Conservation (phyloP, 2,329 filamentous ascomycete genomes). For the Colletotrichum navitas region DNA sequence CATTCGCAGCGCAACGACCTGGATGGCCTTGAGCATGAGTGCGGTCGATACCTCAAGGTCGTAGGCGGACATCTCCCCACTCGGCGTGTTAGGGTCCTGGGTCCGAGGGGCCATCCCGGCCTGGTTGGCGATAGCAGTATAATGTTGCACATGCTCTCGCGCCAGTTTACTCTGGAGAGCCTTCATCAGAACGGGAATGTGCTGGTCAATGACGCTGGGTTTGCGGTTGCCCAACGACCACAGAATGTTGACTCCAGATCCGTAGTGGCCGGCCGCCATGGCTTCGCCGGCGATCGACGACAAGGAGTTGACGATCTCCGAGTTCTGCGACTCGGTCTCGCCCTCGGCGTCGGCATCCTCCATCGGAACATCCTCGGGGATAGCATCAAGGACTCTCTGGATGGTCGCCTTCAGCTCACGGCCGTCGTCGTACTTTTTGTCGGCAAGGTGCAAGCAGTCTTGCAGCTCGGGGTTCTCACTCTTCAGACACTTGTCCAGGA, state of each 20-base stretch:
- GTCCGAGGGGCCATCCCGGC: conserved; percentile 52
- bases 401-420: conserved; percentile 81
- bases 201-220: conserved; percentile 88
- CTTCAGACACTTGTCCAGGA: conserved; percentile 89
- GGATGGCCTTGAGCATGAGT: conserved; percentile 94
- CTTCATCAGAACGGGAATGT: conserved; percentile 91
- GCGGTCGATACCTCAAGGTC: conserved; percentile 91
- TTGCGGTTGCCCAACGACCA: conserved; percentile 92
- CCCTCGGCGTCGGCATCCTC: conserved; percentile 86
- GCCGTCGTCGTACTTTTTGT: conserved; percentile 77
- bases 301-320: conserved; percentile 88
- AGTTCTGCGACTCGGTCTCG: conserved; percentile 82
- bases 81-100: conserved; percentile 67
- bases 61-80: conserved; percentile 74
- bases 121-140: conserved; percentile 67
- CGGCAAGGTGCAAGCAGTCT: conserved; percentile 85
- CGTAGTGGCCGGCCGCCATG: conserved; percentile 83
- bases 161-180: conserved; percentile 92
- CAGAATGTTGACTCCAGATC: conserved; percentile 90
- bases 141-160: conserved; percentile 89
- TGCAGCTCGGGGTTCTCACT: conserved; percentile 94
- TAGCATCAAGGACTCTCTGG: conserved; percentile 86
- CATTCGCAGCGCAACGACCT: conserved; percentile 92
- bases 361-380: conserved; percentile 83
- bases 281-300: conserved; percentile 90